Percentiles rank a stretch among this genome's conserved stretches.
Conservation (phyloP, 768 basidiomycete species). For the Tubosaeta brunneosetosa region DNA sequence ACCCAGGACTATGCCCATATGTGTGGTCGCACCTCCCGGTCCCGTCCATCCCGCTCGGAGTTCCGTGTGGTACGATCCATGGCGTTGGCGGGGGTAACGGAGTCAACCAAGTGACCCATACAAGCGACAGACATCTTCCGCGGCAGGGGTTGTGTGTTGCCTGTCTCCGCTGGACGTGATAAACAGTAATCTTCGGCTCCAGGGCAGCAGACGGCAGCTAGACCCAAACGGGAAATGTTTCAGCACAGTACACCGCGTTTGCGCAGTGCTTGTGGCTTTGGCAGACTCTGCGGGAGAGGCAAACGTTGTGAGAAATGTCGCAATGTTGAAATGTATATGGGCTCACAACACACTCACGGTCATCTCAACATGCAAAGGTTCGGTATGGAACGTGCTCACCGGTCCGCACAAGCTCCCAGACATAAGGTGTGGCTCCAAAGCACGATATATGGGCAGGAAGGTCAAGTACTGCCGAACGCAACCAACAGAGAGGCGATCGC, state of each 20-base stretch:
- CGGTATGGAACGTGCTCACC: neutral
- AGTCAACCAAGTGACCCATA: neutral
- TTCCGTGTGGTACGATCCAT: neutral
- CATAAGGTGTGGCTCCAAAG: neutral
- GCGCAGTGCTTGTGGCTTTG: too few relatives aligned
- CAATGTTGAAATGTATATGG: too few relatives aligned
- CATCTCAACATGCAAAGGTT: neutral
- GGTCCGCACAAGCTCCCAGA: neutral
- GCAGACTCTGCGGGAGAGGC: too few relatives aligned
- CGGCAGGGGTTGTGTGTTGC: neutral
- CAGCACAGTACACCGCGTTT: neutral
- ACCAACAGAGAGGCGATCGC: neutral
- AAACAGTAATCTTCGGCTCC: neutral
- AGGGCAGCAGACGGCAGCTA: neutral
- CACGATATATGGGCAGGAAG: neutral
- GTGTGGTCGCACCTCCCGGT: neutral
- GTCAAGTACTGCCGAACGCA: neutral
- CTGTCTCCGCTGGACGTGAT: neutral
- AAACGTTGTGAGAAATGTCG: too few relatives aligned
- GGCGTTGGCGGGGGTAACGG: neutral
- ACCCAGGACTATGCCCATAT: neutral
- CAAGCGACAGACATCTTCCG: neutral
- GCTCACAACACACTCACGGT: too few relatives aligned
- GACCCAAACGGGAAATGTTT: neutral
- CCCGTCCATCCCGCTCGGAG: neutral